Base-by-base conservation (phyloP, 192 early-diverging fungal genomes). In the Gaertneriomyces semiglobifer region DNA sequence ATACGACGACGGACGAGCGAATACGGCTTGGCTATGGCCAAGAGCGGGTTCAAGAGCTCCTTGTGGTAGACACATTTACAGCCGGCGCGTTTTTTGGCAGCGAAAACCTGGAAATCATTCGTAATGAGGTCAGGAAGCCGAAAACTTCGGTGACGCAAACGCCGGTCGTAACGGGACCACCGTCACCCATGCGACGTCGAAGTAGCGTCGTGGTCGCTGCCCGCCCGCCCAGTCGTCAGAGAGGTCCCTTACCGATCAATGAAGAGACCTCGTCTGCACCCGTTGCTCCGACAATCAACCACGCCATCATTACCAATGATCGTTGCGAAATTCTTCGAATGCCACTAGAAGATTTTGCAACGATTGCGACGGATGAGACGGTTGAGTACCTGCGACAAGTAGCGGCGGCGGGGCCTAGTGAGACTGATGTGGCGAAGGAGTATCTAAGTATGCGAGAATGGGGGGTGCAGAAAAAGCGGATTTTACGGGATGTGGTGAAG, bases 11-110 rank as follows among this genome's bases (percentile, higher is more conserved):
- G 48, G 11, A 12, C 18, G 48, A 12, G 1, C 11, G 18, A 50
- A 18, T 12, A 18, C 16, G 38, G 16, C 19, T 38, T 38, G 4
- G 19, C 33, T 38, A 38, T 12, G 39, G 39, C 33, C 19, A 57
- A 57, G 55, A 57, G 19, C 55, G 55, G 9, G 54, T 63, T 44
- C 66, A 72, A 41, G 68, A 78, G 52, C 68, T 78, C 52, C 50
- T 78, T 12, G 67, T 69, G 12, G 66, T 72, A 6, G 57, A 67
- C 7, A n/a, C 66, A 12, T 62, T 78, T 4, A 4, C 16, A 7
- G 70, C 72, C 9, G 73, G 73, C 50, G 72, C 67, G 52, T 68
- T 61, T 51, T 78, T 75, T 53, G 74, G 69, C 8, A 39, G 39
- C 20, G 55, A 57, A 39, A 16, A 57, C 14, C 39, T 57, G 55